Conservation (phyloP, 1,284 basidiomycete genomes). For the Trichosporon ovoides region DNA sequence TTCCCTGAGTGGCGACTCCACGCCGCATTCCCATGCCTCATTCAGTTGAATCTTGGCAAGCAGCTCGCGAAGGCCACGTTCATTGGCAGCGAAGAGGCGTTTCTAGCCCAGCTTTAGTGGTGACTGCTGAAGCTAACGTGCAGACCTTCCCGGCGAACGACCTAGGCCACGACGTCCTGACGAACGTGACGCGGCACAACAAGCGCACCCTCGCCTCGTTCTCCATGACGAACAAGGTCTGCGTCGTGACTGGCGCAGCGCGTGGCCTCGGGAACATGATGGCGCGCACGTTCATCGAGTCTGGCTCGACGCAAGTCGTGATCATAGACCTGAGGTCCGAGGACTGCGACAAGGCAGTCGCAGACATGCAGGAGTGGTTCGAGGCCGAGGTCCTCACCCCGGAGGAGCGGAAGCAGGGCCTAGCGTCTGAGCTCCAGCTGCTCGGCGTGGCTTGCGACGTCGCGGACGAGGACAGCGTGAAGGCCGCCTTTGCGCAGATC, state of each 20-base stretch:
- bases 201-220: conserved; percentile 40
- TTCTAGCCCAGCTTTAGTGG: no score
- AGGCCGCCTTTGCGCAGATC: conserved; percentile 63
- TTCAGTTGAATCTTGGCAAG: no score
- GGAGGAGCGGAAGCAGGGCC: conserved; percentile 51
- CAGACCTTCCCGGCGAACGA: conserved; percentile 26
- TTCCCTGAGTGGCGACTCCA: no score
- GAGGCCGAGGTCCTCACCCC: conserved; percentile 45
- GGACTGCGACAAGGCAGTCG: conserved; percentile 68
- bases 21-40: no score
- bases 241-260: conserved; percentile 89
- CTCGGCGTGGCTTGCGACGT: conserved; percentile 84
- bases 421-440: conserved; percentile 61
- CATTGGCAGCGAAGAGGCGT: no score
- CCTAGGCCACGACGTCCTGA: conserved; percentile 38
- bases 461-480: conserved; percentile 70
- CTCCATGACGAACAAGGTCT: conserved; percentile 60
- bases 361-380: conserved; percentile 62
- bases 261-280: conserved; percentile 84
- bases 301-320: conserved; percentile 73
- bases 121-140: no score
- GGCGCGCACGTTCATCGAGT: conserved; percentile 76
- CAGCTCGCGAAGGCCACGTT: no score
- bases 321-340: conserved; percentile 76
- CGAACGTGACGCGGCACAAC: conserved; percentile 35